These are phyloP conservation scores for Kickxella alabastrina DNA, from an alignment of 192 early-diverging fungal genomes.

Conservation along the genomic window DNA sequence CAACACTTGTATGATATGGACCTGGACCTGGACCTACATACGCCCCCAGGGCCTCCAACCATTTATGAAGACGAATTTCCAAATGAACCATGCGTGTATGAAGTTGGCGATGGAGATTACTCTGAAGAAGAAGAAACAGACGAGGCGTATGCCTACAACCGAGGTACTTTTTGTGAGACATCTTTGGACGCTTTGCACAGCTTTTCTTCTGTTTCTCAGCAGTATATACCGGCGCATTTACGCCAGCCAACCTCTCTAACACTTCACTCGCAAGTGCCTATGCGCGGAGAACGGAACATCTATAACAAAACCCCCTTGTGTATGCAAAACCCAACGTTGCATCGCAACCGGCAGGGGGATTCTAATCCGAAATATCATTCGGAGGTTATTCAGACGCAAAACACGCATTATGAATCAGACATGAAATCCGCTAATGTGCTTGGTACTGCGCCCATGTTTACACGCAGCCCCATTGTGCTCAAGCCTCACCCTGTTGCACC, in stretches of 20 bases:
- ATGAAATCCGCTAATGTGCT: no score
- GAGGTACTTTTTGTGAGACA: neutral
- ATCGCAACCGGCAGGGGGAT: neutral
- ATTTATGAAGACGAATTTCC: neutral
- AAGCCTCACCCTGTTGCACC: conserved; percentile 34
- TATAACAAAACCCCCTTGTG: no score
- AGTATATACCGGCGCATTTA: neutral
- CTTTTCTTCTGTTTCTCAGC: neutral
- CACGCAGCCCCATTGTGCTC: neutral
- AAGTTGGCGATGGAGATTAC: neutral
- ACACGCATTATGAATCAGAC: conserved; percentile 1
- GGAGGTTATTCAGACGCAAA: conserved; percentile 2
- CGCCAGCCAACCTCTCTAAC: conserved; percentile 1
- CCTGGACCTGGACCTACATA: neutral
- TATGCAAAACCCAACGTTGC: no score
- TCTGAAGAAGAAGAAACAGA: conserved; percentile 1
- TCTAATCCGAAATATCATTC: neutral
- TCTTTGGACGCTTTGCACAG: neutral
- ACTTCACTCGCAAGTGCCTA: neutral
- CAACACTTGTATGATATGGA: neutral
- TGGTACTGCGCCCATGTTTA: neutral
- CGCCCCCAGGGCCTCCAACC: neutral
- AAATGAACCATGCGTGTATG: neutral
- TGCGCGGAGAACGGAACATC: neutral
- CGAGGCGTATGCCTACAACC: neutral